Evolutionary conservation across 2,329 filamentous ascomycete genomes (phyloP).

Genomic region (Akanthomyces muscarius): DNA sequence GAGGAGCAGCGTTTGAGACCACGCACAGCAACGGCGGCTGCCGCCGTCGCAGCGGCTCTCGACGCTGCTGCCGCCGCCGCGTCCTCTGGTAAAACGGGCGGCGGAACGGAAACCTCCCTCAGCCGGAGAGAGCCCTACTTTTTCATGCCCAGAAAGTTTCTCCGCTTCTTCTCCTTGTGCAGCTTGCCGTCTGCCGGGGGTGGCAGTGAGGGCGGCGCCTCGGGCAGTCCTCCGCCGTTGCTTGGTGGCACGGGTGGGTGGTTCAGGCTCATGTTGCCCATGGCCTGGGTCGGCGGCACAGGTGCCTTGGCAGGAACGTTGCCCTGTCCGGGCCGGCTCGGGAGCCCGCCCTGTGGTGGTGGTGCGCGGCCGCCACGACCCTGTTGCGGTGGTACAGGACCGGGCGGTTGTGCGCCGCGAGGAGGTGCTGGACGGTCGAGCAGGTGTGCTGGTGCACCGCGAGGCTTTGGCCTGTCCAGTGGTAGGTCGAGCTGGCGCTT

Average conservation of each 20-base stretch:
- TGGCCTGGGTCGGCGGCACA: constrained; percentile 49
- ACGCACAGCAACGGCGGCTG: not conserved
- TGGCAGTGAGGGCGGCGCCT: constrained; percentile 21
- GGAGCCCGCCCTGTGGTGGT: constrained; percentile 30
- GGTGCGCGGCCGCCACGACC: constrained; percentile 22
- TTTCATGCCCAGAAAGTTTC: constrained; percentile 56
- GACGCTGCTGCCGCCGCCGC: not conserved
- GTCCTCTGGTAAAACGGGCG: not conserved
- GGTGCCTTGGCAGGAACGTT: constrained; percentile 24
- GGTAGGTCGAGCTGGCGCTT: constrained; percentile 76
- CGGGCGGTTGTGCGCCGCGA: constrained; percentile 30
- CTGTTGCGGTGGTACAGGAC: constrained; percentile 21
- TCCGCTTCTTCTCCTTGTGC: constrained; percentile 59
- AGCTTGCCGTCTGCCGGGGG: constrained; percentile 36
- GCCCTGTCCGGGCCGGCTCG: constrained; percentile 29
- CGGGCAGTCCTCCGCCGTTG: constrained; percentile 25
- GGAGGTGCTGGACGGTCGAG: constrained; percentile 67
- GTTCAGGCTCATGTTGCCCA: constrained; percentile 52
- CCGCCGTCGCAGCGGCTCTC: not conserved
- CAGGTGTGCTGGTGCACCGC: constrained; percentile 72
- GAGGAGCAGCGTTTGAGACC: constrained; percentile 2
- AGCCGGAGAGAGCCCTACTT: constrained; percentile 41
- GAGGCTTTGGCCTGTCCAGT: constrained; percentile 71
- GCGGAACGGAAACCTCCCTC: not conserved
- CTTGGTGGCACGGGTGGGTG: constrained; percentile 13